A percentile compares a stretch with the other conserved stretches of the same genome.
These are phyloP conservation scores for Ustilago shanxiensis DNA, from an alignment of 1,284 basidiomycete genomes.

Conservation along the genomic window DNA sequence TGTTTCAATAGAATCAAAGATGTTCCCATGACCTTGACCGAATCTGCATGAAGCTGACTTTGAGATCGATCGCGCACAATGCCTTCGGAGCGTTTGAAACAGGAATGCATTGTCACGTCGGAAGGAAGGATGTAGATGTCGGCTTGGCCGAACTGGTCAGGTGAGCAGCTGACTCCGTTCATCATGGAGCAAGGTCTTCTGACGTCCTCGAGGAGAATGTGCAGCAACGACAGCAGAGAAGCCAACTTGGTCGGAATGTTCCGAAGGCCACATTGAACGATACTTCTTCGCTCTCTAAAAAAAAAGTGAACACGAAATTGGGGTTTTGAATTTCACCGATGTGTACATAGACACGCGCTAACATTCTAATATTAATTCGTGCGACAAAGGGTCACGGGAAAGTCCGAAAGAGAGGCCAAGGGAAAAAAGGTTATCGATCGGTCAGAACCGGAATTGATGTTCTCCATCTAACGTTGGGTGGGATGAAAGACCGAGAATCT, in stretches of 20 bases:
- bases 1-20: constrained; percentile 45
- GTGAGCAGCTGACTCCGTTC: background rate
- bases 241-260: background rate
- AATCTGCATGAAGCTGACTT: background rate
- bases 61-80: background rate
- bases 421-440: constrained; percentile 37
- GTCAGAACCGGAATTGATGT: constrained; percentile 42
- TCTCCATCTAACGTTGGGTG: background rate
- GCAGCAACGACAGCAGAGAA: background rate
- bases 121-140: background rate
- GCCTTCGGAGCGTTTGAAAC: background rate
- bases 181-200: background rate
- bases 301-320: background rate
- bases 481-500: constrained; percentile 2
- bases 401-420: background rate
- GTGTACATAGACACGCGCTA: background rate
- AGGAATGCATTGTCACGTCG: constrained; percentile 12
- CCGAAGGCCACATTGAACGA: background rate
- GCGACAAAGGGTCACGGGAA: constrained; percentile 1
- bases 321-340: background rate
- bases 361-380: background rate
- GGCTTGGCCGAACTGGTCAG: constrained; percentile 4
- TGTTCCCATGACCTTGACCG: background rate
- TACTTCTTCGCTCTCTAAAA: no score
- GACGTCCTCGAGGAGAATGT: background rate